phyloP scores from a whole-genome alignment of 441 rosid species.

The Flueggea neowawraea region DNA sequence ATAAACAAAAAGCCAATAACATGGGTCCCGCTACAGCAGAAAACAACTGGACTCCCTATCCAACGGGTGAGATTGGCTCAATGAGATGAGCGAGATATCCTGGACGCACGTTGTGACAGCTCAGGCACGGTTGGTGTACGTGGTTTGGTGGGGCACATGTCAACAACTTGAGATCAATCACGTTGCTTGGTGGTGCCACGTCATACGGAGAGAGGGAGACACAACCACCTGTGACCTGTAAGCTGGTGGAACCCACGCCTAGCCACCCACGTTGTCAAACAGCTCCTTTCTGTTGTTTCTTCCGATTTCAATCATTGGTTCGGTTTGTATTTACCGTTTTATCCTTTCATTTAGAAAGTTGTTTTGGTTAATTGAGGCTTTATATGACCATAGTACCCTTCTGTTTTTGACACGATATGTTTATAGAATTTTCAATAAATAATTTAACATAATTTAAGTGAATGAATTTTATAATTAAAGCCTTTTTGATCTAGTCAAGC shows the following conservation, averaged over 20 bases:
- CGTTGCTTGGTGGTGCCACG: slow-evolving; percentile 39
- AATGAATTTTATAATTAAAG: no score
- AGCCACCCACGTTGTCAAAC: slow-evolving; percentile 61
- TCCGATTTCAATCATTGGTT: slow-evolving; percentile 41
- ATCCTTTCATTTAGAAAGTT: neutral
- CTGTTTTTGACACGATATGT: no score
- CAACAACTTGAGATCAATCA: slow-evolving; percentile 47
- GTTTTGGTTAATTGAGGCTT: no score
- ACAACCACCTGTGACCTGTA: slow-evolving; percentile 27
- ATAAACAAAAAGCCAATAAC: neutral
- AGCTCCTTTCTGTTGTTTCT: slow-evolving; percentile 21
- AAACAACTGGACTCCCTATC: slow-evolving; percentile 9
- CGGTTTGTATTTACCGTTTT: slow-evolving; percentile 4
- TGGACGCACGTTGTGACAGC: slow-evolving; percentile 54
- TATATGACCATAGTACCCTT: no score
- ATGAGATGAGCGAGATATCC: neutral
- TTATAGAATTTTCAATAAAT: no score
- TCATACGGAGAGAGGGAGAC: slow-evolving; percentile 20
- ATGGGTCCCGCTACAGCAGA: slow-evolving; percentile 16
- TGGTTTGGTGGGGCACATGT: slow-evolving; percentile 16
- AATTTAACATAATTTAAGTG: no score
- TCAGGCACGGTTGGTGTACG: slow-evolving; percentile 36
- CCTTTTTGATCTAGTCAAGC: no score
- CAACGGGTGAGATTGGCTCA: slow-evolving; percentile 20
- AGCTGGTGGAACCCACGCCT: slow-evolving; percentile 16